Evolutionary conservation across 2,329 filamentous ascomycete genomes (phyloP).

Genomic region (Chaetomium strumarium): DNA sequence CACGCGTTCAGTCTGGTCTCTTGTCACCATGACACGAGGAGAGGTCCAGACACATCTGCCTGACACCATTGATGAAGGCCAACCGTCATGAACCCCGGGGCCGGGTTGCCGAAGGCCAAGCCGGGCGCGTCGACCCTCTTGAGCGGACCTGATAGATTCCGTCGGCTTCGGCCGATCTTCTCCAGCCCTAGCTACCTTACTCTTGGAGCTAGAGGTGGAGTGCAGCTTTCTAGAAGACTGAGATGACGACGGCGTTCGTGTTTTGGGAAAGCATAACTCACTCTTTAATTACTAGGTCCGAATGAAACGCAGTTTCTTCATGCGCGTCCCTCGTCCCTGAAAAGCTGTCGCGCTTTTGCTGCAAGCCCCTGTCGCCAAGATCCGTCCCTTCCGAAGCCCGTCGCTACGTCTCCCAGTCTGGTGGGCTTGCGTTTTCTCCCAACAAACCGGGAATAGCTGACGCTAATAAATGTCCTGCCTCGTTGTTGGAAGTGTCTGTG

Average conservation of each 20-base stretch:
- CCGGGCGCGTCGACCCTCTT: no score
- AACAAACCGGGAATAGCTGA: background rate
- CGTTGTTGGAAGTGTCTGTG: background rate
- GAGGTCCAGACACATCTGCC: no score
- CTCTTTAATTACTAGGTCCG: slow-evolving; percentile 44
- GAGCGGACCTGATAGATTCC: no score
- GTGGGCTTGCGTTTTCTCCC: background rate
- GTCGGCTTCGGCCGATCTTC: background rate
- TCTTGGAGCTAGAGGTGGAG: slow-evolving; percentile 32
- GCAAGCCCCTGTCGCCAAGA: slow-evolving; percentile 19
- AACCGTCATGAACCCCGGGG: no score
- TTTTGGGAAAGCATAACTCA: slow-evolving; percentile 38
- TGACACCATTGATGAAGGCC: no score
- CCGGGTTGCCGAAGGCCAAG: no score
- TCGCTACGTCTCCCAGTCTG: background rate
- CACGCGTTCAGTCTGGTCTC: no score
- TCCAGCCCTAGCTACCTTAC: background rate
- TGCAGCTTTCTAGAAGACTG: slow-evolving; percentile 32
- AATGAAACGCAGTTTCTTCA: slow-evolving; percentile 41
- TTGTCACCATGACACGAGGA: no score
- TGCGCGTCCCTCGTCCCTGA: slow-evolving; percentile 31
- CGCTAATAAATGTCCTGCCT: background rate
- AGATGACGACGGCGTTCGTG: slow-evolving; percentile 27
- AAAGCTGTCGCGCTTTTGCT: slow-evolving; percentile 1
- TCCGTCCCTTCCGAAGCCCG: background rate